Evolutionary conservation across 352 stramenopile species (phyloP).

Genomic region (Saprolegnia diclina): DNA sequence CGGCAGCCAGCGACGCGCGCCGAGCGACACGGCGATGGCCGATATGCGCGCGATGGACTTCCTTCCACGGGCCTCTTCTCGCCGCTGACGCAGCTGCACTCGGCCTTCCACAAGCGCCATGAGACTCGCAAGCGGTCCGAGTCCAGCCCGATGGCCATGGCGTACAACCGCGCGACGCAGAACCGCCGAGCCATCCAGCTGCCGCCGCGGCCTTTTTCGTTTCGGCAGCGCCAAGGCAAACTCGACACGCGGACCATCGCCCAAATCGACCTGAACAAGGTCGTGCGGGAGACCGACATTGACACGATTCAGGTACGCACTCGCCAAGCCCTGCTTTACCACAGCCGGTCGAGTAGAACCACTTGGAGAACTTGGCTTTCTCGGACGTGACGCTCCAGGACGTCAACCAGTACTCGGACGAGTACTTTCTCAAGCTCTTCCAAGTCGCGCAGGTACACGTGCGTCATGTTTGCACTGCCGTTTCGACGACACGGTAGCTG

Average conservation of each 20-base stretch:
- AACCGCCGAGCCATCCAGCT: conserved; percentile 28
- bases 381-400: conserved; percentile 76
- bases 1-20: background rate
- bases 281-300: conserved; percentile 70
- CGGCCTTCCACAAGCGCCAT: conserved; percentile 1
- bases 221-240: conserved; percentile 66
- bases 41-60: background rate
- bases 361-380: conserved; percentile 78
- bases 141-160: background rate
- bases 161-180: background rate
- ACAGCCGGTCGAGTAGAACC: conserved; percentile 28
- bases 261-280: conserved; percentile 59
- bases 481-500: conserved; percentile 34
- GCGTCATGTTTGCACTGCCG: background rate
- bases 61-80: background rate
- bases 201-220: conserved; percentile 62
- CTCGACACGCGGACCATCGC: conserved; percentile 66
- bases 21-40: background rate
- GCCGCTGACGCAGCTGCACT: conserved; percentile 6
- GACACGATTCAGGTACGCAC: conserved; percentile 51
- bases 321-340: background rate
- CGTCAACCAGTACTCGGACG: conserved; percentile 77
- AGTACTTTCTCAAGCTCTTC: conserved; percentile 83
- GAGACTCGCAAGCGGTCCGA: background rate
- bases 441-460: conserved; percentile 64